Evolutionary conservation across 2,329 filamentous ascomycete genomes (phyloP), one percentile per base, ranked within the genome.

Genomic region (Ceratocystis alfenasii): DNA sequence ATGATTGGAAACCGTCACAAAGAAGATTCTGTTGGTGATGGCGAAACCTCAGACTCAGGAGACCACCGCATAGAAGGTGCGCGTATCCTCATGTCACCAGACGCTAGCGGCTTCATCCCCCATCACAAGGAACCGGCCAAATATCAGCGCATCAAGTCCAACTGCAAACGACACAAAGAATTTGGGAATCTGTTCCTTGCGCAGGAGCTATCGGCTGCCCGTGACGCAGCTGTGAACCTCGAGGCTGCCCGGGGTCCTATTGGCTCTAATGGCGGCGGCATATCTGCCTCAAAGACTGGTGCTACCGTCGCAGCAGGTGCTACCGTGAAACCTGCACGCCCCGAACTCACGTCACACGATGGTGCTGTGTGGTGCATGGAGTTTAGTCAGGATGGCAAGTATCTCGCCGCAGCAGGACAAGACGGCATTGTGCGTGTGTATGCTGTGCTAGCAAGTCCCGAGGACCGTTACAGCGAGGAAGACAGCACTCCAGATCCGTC

Each of bases 161-260:
- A 90, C 72, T 85, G 91, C 75, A 96, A 95, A 75, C 91, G 88
- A 72, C 79, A 81, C 25, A 86, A 85, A 70, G 88, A 93, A 65
- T 96, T 97, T 72, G 86, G 94, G 73, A 87, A 86, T 60, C 79
- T 96, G 67, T 99, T 99, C 73, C 81, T 97, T 2, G 92, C 94
- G 2, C 94, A 99, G 76, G 89, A 97, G 74, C 78, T 97, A 0
- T 79, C 78, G n/a, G 72, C 74, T 1, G 71, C 73, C 0, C 69
- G 73, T 5, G 70, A 74, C 15, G 71, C 71, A 2, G 74, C 70
- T 45, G 67, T 71, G 2, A 50, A 50, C n/a, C 20, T 50, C 5
- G 33, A 59, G 17, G 55, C 28, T 59, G 15, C 15, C 5, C 25
- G 15, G 6, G 55, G 7, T 1, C 44, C 61, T 10, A 36, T 25